Conservation (phyloP, 768 basidiomycete species). For the Leccinum barrowsii region DNA sequence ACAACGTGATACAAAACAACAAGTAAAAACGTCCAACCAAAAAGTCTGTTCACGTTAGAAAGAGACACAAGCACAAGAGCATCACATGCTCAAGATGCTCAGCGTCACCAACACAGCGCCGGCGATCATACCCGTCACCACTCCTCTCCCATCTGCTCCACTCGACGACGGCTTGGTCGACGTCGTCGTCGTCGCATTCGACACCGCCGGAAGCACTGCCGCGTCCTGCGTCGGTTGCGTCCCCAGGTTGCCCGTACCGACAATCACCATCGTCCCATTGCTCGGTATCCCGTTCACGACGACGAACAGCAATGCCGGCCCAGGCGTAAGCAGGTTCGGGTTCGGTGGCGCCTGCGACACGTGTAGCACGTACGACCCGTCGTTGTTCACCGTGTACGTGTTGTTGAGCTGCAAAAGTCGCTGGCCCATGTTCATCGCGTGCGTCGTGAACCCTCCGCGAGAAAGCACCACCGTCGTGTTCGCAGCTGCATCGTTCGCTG, state of each 20-base stretch:
- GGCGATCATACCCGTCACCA: not conserved
- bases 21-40: not conserved
- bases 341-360: slow-evolving; percentile 82
- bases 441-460: slow-evolving; percentile 83
- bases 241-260: slow-evolving; percentile 79
- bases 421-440: slow-evolving; percentile 88
- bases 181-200: slow-evolving; percentile 24
- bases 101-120: not conserved
- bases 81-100: slow-evolving; percentile 1
- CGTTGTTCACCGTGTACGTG: slow-evolving; percentile 76
- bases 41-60: not conserved
- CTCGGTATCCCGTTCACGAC: slow-evolving; percentile 83
- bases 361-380: slow-evolving; percentile 75
- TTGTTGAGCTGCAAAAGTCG: slow-evolving; percentile 78
- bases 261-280: slow-evolving; percentile 69
- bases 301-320: slow-evolving; percentile 81
- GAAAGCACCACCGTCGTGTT: slow-evolving; percentile 74
- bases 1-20: not conserved
- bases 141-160: not conserved
- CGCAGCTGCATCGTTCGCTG: slow-evolving; percentile 64
- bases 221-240: slow-evolving; percentile 52
- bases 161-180: not conserved
- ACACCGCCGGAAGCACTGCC: slow-evolving; percentile 39
- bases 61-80: not conserved
- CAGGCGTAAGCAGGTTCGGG: slow-evolving; percentile 84